Base-by-base conservation (phyloP, 2,329 filamentous ascomycete genomes). In the Aspergillus tubingensis region DNA sequence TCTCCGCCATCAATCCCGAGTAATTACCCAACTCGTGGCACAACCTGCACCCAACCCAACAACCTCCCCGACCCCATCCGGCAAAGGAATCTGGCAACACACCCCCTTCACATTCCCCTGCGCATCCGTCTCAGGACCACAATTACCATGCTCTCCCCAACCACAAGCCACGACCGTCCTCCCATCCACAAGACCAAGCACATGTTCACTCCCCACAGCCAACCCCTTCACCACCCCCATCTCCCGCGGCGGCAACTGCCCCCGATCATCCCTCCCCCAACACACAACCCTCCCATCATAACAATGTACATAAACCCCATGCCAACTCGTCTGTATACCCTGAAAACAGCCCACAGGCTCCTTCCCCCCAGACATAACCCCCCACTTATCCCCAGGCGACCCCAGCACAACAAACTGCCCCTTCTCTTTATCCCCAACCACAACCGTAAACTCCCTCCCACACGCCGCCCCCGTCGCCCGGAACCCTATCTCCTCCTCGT, bases 91-190 rank as follows among this genome's bases (percentile, higher is more conserved):
- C 60, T 85, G 78, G 71, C 89, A 92, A 81, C 85, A 91, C 61
- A 81, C 82, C 8, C 85, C 88, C 65, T 88, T 89, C 49, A 92
- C 87, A 75, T 91, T 86, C 53, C 86, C 87, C 62, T 83, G 79
- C 17, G 83, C 79, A 62, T 87, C 85, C 11, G 79, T 80, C 44
- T 84, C 80, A 38, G 86, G 85, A 3, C 95, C 95, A 74, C 95
- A 99, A 74, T 99, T 99, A 1, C 95, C 95, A 77, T 99, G 95
- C 77, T 98, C 94, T 2, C 92, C 93, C 95, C 95, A 99, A 19
- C 95, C 95, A 92, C 94, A 98, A 1, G 91, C 86, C 52, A 96
- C 77, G 1, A 96, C 86, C 54, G 88, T 84, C 1, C 86, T 86
- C 19, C 83, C 80, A 8, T 77, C 78, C 0, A 90, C 87, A 25